These are phyloP conservation scores for Thalassiosira profunda DNA, from an alignment of 108 stramenopile genomes.

Conservation along the genomic window DNA sequence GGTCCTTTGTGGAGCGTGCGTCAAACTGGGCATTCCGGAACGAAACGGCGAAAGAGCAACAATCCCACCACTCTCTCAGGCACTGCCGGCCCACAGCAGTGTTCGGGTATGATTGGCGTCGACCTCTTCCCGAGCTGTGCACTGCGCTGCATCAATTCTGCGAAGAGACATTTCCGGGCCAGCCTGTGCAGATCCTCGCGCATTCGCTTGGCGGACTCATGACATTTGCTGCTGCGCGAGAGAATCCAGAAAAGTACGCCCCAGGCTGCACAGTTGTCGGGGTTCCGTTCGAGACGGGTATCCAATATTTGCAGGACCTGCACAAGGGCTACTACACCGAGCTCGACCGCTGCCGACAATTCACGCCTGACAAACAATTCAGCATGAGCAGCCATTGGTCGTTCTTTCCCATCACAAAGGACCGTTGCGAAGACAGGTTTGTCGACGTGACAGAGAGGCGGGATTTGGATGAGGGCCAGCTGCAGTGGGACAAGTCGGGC, in stretches of 20 bases:
- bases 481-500: conserved; percentile 48
- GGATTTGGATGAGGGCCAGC: conserved; percentile 13
- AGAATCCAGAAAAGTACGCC: conserved; percentile 52
- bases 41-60: conserved; percentile 12
- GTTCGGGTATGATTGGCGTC: conserved; percentile 60
- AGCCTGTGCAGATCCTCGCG: conserved; percentile 54
- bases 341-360: conserved; percentile 57
- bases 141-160: conserved; percentile 51
- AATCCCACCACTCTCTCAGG: conserved; percentile 19
- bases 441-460: conserved; percentile 52
- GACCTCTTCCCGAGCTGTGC: conserved; percentile 49
- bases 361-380: conserved; percentile 52
- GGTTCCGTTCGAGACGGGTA: conserved; percentile 60
- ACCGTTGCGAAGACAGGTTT: conserved; percentile 43
- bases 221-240: conserved; percentile 51
- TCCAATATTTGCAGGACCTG: conserved; percentile 58
- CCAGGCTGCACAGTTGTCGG: conserved; percentile 57
- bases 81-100: conserved; percentile 50
- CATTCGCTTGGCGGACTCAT: conserved; percentile 57
- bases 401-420: conserved; percentile 49
- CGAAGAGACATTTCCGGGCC: conserved; percentile 54
- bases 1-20: conserved; percentile 39
- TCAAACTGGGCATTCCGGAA: conserved; percentile 41
- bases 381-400: conserved; percentile 57
- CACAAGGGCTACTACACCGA: conserved; percentile 64